These are phyloP conservation scores for Plasmodium malariae DNA, from an alignment of 169 alveolate species.

Conservation along the genomic window DNA sequence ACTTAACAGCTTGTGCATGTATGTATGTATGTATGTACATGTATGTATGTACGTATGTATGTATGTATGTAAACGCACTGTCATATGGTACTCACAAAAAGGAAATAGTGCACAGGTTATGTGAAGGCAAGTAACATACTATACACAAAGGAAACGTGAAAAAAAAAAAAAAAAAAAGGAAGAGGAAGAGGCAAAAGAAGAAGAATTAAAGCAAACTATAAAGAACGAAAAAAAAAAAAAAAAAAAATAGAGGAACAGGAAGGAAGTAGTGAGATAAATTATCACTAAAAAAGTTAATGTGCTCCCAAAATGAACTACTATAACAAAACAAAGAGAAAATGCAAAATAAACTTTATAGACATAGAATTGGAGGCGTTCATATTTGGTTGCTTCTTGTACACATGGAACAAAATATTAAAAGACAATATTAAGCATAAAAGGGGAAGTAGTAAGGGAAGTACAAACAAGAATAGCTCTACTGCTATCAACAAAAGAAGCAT, in stretches of 20 bases:
- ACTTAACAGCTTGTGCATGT: too few relatives aligned
- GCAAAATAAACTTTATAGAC: slow-evolving; percentile 51
- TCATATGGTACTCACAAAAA: not conserved
- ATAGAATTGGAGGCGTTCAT: slow-evolving; percentile 73
- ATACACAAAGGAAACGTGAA: not conserved
- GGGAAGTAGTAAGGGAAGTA: too few relatives aligned
- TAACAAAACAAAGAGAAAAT: slow-evolving; percentile 39
- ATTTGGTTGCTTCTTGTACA: slow-evolving; percentile 71
- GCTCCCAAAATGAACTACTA: slow-evolving; percentile 14
- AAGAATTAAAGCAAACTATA: not conserved
- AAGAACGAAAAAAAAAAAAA: slow-evolving; percentile 5
- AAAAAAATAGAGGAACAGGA: not conserved
- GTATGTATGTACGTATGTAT: not conserved
- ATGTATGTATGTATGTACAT: too few relatives aligned
- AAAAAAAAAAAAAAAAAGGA: not conserved
- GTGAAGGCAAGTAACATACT: not conserved
- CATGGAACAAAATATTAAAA: slow-evolving; percentile 51
- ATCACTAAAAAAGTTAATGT: too few relatives aligned
- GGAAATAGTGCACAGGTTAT: not conserved
- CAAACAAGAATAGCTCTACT: slow-evolving; percentile 5
- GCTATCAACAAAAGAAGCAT: not conserved
- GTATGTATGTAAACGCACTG: not conserved
- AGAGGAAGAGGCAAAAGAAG: not conserved
- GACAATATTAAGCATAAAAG: slow-evolving; percentile 22
- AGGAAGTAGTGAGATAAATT: not conserved